These are phyloP conservation scores for Cytospora piceae DNA, from an alignment of 2,329 filamentous ascomycete genomes.

Conservation along the genomic window DNA sequence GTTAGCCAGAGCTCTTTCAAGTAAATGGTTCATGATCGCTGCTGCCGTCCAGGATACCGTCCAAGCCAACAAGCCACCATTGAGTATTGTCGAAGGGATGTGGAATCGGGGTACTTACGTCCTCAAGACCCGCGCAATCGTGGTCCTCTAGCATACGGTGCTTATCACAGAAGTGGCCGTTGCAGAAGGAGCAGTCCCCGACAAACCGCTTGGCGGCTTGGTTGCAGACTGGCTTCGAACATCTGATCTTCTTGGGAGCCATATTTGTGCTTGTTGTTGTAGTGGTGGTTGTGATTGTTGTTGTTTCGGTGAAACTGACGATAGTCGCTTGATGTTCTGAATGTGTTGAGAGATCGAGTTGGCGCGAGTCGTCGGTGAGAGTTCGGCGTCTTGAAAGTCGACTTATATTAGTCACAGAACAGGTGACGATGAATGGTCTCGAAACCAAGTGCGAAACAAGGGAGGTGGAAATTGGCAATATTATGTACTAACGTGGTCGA, in stretches of 20 bases:
- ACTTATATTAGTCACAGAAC: constrained; percentile 19
- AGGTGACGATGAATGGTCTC: constrained; percentile 12
- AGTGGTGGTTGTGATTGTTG: constrained; percentile 4
- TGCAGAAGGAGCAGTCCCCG: constrained; percentile 94
- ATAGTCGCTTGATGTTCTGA: constrained; percentile 2
- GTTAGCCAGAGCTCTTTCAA: constrained; percentile 9
- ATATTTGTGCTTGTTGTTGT: constrained; percentile 41
- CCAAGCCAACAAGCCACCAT: constrained; percentile 50
- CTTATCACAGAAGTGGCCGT: constrained; percentile 91
- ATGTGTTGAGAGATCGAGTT: neutral
- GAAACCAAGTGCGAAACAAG: constrained; percentile 4
- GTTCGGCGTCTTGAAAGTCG: constrained; percentile 1
- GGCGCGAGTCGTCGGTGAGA: constrained; percentile 1
- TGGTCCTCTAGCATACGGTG: constrained; percentile 94
- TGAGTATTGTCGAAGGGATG: constrained; percentile 33
- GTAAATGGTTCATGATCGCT: constrained; percentile 31
- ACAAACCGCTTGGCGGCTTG: constrained; percentile 89
- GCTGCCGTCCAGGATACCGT: constrained; percentile 39
- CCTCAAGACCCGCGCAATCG: constrained; percentile 88
- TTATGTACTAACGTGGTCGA: constrained; percentile 30
- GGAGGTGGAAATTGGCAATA: constrained; percentile 28
- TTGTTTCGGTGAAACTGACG: neutral
- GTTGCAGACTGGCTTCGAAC: constrained; percentile 87
- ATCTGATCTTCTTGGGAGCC: constrained; percentile 79
- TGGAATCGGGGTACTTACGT: constrained; percentile 60